Percentiles rank a stretch among this genome's conserved stretches.
These are phyloP conservation scores for Abrus precatorius DNA, from an alignment of 306 rosid species.

Conservation along the genomic window DNA sequence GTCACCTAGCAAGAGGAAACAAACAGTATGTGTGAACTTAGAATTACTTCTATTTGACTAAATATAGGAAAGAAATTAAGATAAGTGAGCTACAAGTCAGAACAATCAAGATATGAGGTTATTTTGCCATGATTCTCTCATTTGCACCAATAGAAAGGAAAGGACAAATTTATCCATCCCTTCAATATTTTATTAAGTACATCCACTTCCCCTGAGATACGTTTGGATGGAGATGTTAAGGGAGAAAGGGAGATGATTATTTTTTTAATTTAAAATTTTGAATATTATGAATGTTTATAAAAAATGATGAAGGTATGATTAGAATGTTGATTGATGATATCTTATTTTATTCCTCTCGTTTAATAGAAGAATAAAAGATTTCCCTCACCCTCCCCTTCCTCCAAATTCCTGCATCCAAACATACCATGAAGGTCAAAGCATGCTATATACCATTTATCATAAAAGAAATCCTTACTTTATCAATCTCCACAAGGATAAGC, in stretches of 20 bases:
- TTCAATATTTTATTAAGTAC: conserved; percentile 11
- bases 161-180: conserved; percentile 2
- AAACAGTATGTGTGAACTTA: conserved; percentile 35
- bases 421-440: not conserved
- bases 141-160: conserved; percentile 14
- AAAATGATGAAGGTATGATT: not conserved
- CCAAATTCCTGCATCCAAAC: not conserved
- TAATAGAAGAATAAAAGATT: not conserved
- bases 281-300: not conserved
- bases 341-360: not conserved
- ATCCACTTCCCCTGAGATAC: not conserved
- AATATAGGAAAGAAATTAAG: conserved; percentile 1
- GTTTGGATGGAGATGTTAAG: not conserved
- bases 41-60: not conserved
- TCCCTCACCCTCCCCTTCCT: not conserved
- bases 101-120: conserved; percentile 17
- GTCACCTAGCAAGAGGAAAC: conserved; percentile 75
- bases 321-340: not conserved
- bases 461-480: conserved; percentile 27
- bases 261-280: not conserved
- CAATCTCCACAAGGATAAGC: not conserved
- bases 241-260: not conserved
- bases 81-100: conserved; percentile 13
- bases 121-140: conserved; percentile 26
- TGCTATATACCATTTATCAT: not conserved